Conservation (phyloP, 176 grass and related monocot species). For the Bolboschoenus planiculmis region DNA sequence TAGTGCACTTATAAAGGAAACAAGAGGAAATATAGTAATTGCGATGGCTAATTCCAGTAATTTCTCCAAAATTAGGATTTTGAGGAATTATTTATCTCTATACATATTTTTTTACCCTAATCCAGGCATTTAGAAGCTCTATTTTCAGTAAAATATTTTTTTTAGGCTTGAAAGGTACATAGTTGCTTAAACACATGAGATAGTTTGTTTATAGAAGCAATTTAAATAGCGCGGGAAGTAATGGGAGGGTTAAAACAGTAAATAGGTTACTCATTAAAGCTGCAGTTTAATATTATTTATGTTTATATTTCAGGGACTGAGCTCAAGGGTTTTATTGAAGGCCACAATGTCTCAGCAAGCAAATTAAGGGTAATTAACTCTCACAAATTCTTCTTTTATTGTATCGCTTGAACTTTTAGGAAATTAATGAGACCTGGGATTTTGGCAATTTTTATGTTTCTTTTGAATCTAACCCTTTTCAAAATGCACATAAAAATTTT, state of each 20-base stretch:
- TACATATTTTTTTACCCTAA: not conserved
- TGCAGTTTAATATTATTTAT: not conserved
- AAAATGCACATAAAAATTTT: not conserved
- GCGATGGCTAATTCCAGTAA: not conserved
- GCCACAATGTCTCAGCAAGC: conserved; percentile 4
- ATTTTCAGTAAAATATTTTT: conserved; percentile 1
- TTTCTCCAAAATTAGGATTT: conserved; percentile 16
- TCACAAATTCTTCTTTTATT: not conserved
- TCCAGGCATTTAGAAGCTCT: not conserved
- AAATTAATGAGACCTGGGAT: not conserved
- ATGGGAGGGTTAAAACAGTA: conserved; percentile 8
- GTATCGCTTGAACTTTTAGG: not conserved
- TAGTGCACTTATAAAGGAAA: not conserved
- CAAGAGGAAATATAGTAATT: not conserved
- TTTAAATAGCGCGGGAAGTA: not conserved
- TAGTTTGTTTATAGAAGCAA: not conserved
- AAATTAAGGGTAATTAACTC: conserved; percentile 14
- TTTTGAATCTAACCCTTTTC: not conserved
- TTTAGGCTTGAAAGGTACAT: not conserved
- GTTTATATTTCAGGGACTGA: conserved; percentile 4
- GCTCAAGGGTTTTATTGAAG: conserved; percentile 18
- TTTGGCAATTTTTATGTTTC: not conserved
- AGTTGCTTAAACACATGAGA: not conserved
- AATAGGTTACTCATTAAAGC: not conserved
- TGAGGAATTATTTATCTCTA: not conserved